Conservation (phyloP, 2,329 filamentous ascomycete species). For the Plenodomus tracheiphilus region DNA sequence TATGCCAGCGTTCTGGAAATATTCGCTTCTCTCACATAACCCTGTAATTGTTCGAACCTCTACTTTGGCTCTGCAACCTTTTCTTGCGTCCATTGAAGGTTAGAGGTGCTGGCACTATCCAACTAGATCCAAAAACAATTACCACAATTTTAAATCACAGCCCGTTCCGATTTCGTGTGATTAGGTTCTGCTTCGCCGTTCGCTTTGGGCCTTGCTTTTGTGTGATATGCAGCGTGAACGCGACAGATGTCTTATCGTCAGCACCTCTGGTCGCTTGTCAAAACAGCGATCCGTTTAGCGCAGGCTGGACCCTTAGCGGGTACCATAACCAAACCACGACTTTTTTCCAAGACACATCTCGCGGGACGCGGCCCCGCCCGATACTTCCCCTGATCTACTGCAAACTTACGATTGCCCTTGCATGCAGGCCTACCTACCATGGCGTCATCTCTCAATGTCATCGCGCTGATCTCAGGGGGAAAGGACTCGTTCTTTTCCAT, state of each 20-base stretch:
- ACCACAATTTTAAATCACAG: conserved; percentile 5
- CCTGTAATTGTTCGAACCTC: conserved; percentile 26
- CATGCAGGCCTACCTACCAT: conserved; percentile 4
- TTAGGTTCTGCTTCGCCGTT: background rate
- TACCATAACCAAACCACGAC: background rate
- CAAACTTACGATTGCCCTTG: background rate
- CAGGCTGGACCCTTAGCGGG: background rate
- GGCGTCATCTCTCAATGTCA: conserved; percentile 57
- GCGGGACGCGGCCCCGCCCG: background rate
- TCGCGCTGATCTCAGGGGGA: conserved; percentile 91
- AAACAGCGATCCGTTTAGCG: background rate
- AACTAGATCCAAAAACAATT: conserved; percentile 23
- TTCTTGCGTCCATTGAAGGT: conserved; percentile 28
- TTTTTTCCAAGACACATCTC: background rate
- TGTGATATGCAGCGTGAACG: background rate
- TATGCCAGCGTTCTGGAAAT: conserved; percentile 37
- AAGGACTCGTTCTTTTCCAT: conserved; percentile 97
- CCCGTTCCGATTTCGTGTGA: background rate
- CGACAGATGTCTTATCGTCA: background rate
- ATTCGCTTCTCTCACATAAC: conserved; percentile 29
- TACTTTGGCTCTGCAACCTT: conserved; percentile 22
- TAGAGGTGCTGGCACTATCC: conserved; percentile 40
- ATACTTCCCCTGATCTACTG: background rate
- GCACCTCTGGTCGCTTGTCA: background rate
- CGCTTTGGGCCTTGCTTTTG: conserved; percentile 2